Percentiles rank a stretch among this genome's conserved stretches.
These are phyloP conservation scores for Reticulascus tulasneorum DNA, from an alignment of 2,329 filamentous ascomycete genomes.

Conservation along the genomic window DNA sequence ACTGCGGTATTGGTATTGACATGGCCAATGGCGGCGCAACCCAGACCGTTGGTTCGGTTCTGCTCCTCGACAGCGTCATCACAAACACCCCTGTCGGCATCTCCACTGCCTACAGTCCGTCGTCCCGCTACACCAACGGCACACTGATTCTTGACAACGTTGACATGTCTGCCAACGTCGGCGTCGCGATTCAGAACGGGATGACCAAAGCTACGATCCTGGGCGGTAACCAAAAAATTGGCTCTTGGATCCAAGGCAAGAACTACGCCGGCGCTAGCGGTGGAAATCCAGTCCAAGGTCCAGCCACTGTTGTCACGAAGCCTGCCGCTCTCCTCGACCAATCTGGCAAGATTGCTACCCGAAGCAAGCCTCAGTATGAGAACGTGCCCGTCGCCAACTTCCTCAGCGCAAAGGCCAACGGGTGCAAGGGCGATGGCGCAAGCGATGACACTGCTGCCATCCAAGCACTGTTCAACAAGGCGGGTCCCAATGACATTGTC, in stretches of 20 bases:
- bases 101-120: constrained; percentile 65
- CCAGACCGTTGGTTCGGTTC: constrained; percentile 82
- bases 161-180: constrained; percentile 67
- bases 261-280: constrained; percentile 52
- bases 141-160: constrained; percentile 86
- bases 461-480: constrained; percentile 70
- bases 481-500: constrained; percentile 59
- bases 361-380: constrained; percentile 87
- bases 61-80: constrained; percentile 78
- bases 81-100: constrained; percentile 73
- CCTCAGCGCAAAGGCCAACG: constrained; percentile 74
- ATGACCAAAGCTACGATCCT: constrained; percentile 59
- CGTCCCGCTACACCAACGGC: constrained; percentile 66
- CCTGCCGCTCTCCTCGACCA: constrained; percentile 61
- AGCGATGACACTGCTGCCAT: constrained; percentile 86
- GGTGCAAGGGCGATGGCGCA: constrained; percentile 81
- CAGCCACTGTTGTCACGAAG: constrained; percentile 54
- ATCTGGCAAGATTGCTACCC: constrained; percentile 69
- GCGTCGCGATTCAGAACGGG: constrained; percentile 60
- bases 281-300: constrained; percentile 56
- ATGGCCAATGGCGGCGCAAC: constrained; percentile 63
- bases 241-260: constrained; percentile 76
- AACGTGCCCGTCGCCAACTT: constrained; percentile 64
- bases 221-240: constrained; percentile 63
- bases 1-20: constrained; percentile 72